Evolutionary conservation across 345 rosid species (phyloP).

Genomic region (Eucalyptus curtisii): DNA sequence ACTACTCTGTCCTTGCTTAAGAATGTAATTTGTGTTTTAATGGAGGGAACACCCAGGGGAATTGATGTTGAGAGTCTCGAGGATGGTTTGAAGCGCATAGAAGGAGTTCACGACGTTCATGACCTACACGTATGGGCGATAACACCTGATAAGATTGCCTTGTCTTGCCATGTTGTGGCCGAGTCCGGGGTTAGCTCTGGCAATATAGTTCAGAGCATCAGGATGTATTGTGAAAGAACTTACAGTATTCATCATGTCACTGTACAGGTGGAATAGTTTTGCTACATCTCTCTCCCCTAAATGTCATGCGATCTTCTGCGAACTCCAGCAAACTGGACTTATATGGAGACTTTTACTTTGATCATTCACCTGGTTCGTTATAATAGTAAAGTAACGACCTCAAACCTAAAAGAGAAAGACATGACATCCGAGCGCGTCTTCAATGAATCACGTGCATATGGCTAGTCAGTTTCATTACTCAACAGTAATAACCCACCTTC

Average conservation of each 20-base stretch:
- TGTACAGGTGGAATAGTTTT: constrained; percentile 45
- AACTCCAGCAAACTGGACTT: not conserved
- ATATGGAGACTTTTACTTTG: not conserved
- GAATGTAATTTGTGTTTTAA: constrained; percentile 37
- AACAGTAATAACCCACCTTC: not conserved
- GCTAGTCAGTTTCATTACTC: not conserved
- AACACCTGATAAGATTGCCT: constrained; percentile 47
- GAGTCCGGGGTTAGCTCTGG: constrained; percentile 34
- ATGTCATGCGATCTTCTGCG: not conserved
- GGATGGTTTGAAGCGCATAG: constrained; percentile 27
- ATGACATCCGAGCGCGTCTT: not conserved
- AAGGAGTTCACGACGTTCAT: constrained; percentile 43
- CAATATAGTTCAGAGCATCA: constrained; percentile 32
- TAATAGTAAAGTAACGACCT: not conserved
- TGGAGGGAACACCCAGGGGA: constrained; percentile 61
- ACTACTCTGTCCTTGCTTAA: constrained; percentile 58
- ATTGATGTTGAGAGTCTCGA: constrained; percentile 29
- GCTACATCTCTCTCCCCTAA: not conserved
- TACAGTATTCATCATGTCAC: constrained; percentile 60
- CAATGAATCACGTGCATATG: not conserved
- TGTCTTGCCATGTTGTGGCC: constrained; percentile 60
- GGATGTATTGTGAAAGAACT: constrained; percentile 38
- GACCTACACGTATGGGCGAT: constrained; percentile 84
- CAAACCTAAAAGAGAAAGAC: not conserved
- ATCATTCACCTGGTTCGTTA: not conserved